Evolutionary conservation across 257 asterid genomes (phyloP), one percentile per base, ranked within the genome.

Genomic region (Gentiana macrophylla): DNA sequence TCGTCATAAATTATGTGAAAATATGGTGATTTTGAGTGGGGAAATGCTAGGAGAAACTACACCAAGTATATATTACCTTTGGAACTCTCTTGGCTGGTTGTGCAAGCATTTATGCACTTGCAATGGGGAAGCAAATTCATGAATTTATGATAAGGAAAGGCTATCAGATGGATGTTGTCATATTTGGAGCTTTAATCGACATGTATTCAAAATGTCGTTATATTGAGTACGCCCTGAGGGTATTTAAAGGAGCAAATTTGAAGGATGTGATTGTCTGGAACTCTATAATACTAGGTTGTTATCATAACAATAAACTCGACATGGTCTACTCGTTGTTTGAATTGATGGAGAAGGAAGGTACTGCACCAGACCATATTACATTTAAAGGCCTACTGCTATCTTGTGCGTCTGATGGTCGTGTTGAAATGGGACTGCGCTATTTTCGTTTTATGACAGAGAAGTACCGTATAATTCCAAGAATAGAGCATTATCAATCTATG

Each of bases 181-280:
- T 82, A 8, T 71, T 54, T 38, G 94, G 89, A 69, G 89, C 94
- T 57, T 74, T 86, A 55, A 79, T 86, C 3, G 89, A 86, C 68
- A 84, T 87, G 96, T 87, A 87, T 41, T 84, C 89, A 37, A 87
- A 87, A 73, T 87, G 96, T 55, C 87, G 91, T 12, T 47, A 66
- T 33, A 55, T 77, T 35, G 59, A 13, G 3, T 84, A 80, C 52
- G 93, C 85, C 45, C 65, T 75, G 35, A 67, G 64, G 44, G 74
- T 75, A 56, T 87, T 84, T 65, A 52, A 56, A 10, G 64, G 45
- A 62, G 69, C 86, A 34, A 43, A 61, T 56, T 61, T 66, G 3
- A 82, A 63, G 52, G 96, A 87, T 56, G 78, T 68, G 71, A 74
- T 80, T 62, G 74, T 86, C 36, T 80, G 75, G 71, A 87, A 87